A percentile compares a stretch with the other conserved stretches of the same genome.
These are phyloP conservation scores for Phytopythium litorale DNA, from an alignment of 352 stramenopile species.

Conservation along the genomic window DNA sequence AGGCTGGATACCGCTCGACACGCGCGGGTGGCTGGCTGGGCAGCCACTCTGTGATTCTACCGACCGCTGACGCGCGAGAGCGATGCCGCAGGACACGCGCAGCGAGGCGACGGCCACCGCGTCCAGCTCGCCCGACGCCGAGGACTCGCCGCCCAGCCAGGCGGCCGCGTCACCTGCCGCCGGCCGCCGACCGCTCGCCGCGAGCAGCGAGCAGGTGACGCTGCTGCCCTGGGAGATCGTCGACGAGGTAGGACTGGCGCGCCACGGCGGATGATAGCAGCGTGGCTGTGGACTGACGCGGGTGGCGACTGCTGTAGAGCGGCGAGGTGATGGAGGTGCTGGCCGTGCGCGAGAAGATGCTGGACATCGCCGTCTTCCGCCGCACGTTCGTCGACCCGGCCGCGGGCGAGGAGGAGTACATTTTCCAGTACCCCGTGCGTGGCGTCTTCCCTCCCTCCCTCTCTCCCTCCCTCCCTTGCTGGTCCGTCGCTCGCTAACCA, in stretches of 20 bases:
- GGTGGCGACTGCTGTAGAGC: neutral
- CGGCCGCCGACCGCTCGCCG: neutral
- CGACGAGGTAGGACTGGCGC: constrained; percentile 4
- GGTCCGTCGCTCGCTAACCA: neutral
- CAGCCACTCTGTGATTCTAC: neutral
- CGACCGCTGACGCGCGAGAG: neutral
- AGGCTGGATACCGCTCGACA: neutral
- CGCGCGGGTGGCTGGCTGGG: too few species aligned
- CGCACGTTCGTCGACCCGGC: constrained; percentile 59
- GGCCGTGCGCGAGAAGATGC: constrained; percentile 41
- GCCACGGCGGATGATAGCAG: neutral
- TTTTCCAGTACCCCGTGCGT: constrained; percentile 44
- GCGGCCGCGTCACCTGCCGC: neutral
- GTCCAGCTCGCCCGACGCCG: constrained; percentile 12
- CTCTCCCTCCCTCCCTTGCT: too few species aligned
- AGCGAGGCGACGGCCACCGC: constrained; percentile 18
- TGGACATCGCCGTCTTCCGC: constrained; percentile 60
- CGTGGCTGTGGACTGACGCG: neutral
- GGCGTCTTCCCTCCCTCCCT: too few species aligned
- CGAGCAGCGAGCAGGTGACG: neutral
- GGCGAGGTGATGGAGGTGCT: constrained; percentile 32
- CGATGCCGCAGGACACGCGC: constrained; percentile 5
- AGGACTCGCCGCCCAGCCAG: constrained; percentile 5
- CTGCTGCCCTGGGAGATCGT: constrained; percentile 51
- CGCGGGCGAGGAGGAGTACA: constrained; percentile 54